These are phyloP conservation scores for Elsinoe batatas DNA, from an alignment of 2,329 filamentous ascomycete genomes.

Conservation along the genomic window DNA sequence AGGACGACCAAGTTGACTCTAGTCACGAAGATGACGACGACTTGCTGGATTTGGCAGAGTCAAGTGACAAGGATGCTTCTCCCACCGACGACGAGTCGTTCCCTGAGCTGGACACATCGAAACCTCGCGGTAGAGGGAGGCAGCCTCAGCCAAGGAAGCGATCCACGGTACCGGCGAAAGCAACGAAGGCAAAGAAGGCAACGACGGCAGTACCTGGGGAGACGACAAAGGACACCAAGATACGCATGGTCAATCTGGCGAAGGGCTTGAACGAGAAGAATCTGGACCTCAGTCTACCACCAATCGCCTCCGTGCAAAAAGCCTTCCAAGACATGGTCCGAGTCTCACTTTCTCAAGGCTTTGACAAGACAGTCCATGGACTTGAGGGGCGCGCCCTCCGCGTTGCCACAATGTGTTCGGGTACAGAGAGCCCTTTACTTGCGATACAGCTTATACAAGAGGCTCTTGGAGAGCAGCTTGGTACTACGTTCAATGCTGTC, in stretches of 20 bases:
- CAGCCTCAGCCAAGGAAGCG: background rate
- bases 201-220: too few relatives aligned
- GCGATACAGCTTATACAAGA: slow-evolving; percentile 48
- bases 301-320: slow-evolving; percentile 36
- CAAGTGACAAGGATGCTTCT: background rate
- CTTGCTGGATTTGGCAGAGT: background rate
- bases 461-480: slow-evolving; percentile 23
- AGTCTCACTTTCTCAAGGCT: slow-evolving; percentile 27
- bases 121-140: background rate
- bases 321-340: slow-evolving; percentile 42
- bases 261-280: slow-evolving; percentile 12
- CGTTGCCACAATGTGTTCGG: slow-evolving; percentile 67
- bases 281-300: slow-evolving; percentile 32
- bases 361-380: slow-evolving; percentile 28
- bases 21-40: background rate
- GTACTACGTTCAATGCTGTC: slow-evolving; percentile 21
- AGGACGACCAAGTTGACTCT: background rate
- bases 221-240: background rate
- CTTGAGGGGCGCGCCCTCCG: slow-evolving; percentile 34
- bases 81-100: background rate
- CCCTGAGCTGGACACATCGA: background rate
- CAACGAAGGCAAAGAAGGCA: background rate
- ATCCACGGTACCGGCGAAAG: background rate
- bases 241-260: slow-evolving; percentile 5
- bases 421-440: slow-evolving; percentile 64